A percentile compares a stretch with the other conserved stretches of the same genome.
phyloP scores from a whole-genome alignment of 805 yeast genomes.

The Starmerella ratchasimensis region DNA sequence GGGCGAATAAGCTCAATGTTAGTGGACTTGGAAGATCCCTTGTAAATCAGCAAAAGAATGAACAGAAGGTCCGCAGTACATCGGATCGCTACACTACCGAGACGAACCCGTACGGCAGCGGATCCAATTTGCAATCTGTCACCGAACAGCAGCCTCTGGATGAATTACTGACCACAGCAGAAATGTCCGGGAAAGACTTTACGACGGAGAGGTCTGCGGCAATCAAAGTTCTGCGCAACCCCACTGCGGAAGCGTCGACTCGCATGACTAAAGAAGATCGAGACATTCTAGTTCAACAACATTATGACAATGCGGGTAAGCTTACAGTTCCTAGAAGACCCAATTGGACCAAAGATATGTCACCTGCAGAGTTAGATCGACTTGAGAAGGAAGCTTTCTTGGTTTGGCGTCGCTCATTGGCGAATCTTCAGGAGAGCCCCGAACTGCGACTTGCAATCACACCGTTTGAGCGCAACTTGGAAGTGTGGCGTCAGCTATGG shows the following conservation, averaged over 20 bases:
- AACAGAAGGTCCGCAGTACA: conserved; percentile 59
- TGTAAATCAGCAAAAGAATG: conserved; percentile 48
- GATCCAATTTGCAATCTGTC: conserved; percentile 85
- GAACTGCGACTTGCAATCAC: conserved; percentile 61
- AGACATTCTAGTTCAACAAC: conserved; percentile 41
- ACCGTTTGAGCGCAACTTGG: conserved; percentile 92
- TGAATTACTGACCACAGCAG: conserved; percentile 90
- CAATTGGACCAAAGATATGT: conserved; percentile 57
- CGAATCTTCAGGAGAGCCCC: conserved; percentile 66
- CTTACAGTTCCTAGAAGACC: conserved; percentile 92
- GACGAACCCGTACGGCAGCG: conserved; percentile 37
- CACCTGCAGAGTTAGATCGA: conserved; percentile 65
- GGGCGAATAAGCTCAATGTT: conserved; percentile 37
- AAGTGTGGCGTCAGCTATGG: conserved; percentile 98
- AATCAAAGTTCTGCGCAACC: conserved; percentile 53
- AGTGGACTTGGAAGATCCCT: conserved; percentile 80
- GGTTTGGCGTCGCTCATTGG: conserved; percentile 87
- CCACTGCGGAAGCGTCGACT: conserved; percentile 30
- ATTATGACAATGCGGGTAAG: conserved; percentile 39
- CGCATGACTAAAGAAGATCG: conserved; percentile 51
- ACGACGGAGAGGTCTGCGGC: conserved; percentile 77
- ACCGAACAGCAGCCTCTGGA: conserved; percentile 90
- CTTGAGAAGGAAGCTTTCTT: conserved; percentile 81
- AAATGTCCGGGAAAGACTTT: conserved; percentile 89
- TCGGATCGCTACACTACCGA: conserved; percentile 70